Conservation (phyloP, 106 monocot genomes). For the Alisma plantagoaquatica region DNA sequence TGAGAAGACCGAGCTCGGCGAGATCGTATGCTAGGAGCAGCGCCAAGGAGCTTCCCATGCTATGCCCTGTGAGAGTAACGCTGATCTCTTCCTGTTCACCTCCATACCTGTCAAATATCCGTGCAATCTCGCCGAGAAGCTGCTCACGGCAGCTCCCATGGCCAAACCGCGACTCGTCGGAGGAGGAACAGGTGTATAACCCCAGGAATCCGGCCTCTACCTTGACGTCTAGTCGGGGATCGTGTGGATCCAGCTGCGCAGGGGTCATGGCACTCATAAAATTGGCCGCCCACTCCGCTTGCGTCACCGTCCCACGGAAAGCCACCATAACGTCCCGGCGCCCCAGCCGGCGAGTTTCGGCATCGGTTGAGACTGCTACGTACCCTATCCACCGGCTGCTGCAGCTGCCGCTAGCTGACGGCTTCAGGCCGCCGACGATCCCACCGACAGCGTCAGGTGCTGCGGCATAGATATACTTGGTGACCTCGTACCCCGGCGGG, state of each 20-base stretch:
- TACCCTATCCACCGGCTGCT: conserved; percentile 11
- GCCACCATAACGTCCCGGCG: conserved; percentile 10
- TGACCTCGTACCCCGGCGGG: conserved; percentile 20
- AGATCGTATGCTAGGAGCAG: conserved; percentile 18
- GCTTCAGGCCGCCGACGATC: conserved; percentile 15
- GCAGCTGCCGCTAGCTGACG: not conserved
- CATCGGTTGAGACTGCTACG: conserved; percentile 15
- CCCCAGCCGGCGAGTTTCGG: conserved; percentile 1
- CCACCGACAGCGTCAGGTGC: too few relatives aligned
- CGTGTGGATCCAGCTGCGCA: conserved; percentile 7
- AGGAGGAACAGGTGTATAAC: conserved; percentile 16
- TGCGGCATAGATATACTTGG: conserved; percentile 43
- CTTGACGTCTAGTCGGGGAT: conserved; percentile 14
- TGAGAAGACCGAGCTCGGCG: conserved; percentile 14
- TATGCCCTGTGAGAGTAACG: conserved; percentile 19
- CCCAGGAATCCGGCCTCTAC: conserved; percentile 20
- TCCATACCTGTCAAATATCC: conserved; percentile 1
- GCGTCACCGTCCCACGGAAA: conserved; percentile 20
- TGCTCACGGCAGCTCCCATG: conserved; percentile 12
- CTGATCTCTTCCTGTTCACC: conserved; percentile 15
- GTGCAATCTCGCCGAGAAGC: conserved; percentile 10
- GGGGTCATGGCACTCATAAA: conserved; percentile 19
- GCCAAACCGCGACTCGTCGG: not conserved
- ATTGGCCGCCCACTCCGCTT: conserved; percentile 18
- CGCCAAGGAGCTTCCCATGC: conserved; percentile 24